phyloP scores from a whole-genome alignment of 2,329 filamentous ascomycete genomes.

The Xylaria sp. region DNA sequence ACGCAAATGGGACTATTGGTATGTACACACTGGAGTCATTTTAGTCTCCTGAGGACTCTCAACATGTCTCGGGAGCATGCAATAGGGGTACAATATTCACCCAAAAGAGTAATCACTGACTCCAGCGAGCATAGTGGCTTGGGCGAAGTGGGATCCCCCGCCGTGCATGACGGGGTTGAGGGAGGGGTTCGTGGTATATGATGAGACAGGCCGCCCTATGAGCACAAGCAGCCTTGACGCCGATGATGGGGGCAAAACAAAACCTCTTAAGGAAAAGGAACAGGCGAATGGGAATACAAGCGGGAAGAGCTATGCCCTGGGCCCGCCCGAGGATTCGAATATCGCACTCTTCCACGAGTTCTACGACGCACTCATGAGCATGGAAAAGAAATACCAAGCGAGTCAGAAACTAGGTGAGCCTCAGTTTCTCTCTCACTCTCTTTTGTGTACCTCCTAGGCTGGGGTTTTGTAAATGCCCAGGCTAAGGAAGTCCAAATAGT shows the following conservation, averaged over 20 bases:
- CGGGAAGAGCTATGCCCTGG: slow-evolving; percentile 14
- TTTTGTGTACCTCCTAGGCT: not conserved
- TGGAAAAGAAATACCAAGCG: slow-evolving; percentile 43
- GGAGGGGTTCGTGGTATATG: slow-evolving; percentile 41
- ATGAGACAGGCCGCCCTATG: slow-evolving; percentile 31
- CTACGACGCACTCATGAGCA: slow-evolving; percentile 36
- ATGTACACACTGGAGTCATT: too few species aligned
- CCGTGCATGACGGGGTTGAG: slow-evolving; percentile 35
- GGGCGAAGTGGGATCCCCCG: slow-evolving; percentile 45
- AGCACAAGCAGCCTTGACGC: not conserved
- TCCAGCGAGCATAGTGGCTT: too few species aligned
- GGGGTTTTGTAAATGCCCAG: not conserved
- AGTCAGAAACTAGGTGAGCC: slow-evolving; percentile 44
- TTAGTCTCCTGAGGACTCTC: too few species aligned
- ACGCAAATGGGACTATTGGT: slow-evolving; percentile 35
- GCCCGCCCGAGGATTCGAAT: slow-evolving; percentile 40
- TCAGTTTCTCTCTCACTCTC: not conserved
- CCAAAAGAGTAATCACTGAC: too few species aligned
- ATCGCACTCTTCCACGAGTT: slow-evolving; percentile 39
- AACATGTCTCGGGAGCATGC: too few species aligned
- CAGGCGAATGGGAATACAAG: slow-evolving; percentile 16
- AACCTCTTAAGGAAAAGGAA: slow-evolving; percentile 4
- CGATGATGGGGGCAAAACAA: not conserved
- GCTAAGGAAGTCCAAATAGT: not conserved
- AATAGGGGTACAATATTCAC: too few species aligned